Percentiles rank a stretch among this genome's conserved stretches.
phyloP scores from a whole-genome alignment of 257 asterid species.

The Vinca minor region DNA sequence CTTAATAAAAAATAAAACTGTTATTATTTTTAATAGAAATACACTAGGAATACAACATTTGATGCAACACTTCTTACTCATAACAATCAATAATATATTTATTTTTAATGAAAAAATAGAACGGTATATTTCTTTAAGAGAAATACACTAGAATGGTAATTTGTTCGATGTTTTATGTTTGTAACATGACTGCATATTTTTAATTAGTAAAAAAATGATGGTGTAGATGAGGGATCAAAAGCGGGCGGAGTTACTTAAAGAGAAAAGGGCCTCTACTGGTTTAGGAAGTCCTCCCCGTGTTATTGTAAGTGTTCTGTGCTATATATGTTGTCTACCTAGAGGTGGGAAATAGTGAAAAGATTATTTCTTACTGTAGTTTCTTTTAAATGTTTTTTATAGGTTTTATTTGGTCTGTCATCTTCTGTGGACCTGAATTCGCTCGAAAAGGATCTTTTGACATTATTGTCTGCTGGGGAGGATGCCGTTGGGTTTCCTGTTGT shows the following conservation, averaged over 20 bases:
- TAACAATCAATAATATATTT: no score
- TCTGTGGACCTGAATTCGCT: conserved; percentile 57
- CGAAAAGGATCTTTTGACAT: conserved; percentile 54
- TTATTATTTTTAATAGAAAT: no score
- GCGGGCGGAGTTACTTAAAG: conserved; percentile 60
- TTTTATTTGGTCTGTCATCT: conserved; percentile 79
- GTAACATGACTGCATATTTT: neutral
- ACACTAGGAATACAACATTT: no score
- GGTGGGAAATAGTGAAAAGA: neutral
- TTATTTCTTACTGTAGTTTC: no score
- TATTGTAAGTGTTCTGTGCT: conserved; percentile 44
- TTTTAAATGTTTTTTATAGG: conserved; percentile 30
- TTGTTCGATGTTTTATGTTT: no score
- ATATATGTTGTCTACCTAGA: neutral
- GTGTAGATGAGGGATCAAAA: conserved; percentile 75
- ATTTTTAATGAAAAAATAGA: no score
- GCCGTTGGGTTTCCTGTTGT: conserved; percentile 44
- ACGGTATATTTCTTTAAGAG: no score
- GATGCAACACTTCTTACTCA: no score
- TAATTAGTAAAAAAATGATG: neutral
- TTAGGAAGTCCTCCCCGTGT: conserved; percentile 77
- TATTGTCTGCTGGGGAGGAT: conserved; percentile 47
- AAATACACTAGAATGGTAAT: neutral
- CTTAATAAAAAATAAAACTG: no score
- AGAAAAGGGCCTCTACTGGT: conserved; percentile 74